phyloP scores from a whole-genome alignment of 176 grass and related monocot species.

The Luzula sylvatica region DNA sequence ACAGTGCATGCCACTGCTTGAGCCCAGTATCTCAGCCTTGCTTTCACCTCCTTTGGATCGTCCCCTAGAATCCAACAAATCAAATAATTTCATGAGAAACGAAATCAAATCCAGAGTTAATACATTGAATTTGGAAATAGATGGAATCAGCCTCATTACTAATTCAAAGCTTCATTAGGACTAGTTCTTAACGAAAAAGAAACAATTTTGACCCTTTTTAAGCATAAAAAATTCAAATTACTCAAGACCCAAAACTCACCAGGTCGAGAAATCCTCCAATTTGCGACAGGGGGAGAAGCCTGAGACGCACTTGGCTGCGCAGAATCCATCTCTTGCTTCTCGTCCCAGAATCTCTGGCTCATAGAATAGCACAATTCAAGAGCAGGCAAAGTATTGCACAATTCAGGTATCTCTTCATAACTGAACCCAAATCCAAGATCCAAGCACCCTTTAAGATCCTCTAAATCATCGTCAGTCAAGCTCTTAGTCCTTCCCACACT shows the following conservation, averaged over 20 bases:
- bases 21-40: slow-evolving; percentile 61
- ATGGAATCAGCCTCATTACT: too few species aligned
- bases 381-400: slow-evolving; percentile 38
- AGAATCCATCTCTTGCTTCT: slow-evolving; percentile 20
- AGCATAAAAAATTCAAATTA: background rate
- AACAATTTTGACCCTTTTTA: background rate
- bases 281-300: slow-evolving; percentile 9
- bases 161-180: background rate
- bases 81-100: background rate
- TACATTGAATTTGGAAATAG: too few species aligned
- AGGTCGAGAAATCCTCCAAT: slow-evolving; percentile 55
- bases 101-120: background rate
- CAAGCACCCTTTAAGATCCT: slow-evolving; percentile 64
- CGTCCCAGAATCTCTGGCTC: slow-evolving; percentile 48
- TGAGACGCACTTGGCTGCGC: background rate
- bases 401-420: slow-evolving; percentile 46
- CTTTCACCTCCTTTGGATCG: slow-evolving; percentile 53
- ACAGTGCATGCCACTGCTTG: slow-evolving; percentile 65
- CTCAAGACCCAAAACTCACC: slow-evolving; percentile 11
- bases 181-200: too few species aligned
- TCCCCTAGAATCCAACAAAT: slow-evolving; percentile 29
- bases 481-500: slow-evolving; percentile 31
- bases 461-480: slow-evolving; percentile 51
- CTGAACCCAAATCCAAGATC: slow-evolving; percentile 53
- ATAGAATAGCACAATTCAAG: slow-evolving; percentile 69